Conservation (phyloP, 495 filamentous ascomycete species). For the Aspergillus coremiiformis region DNA sequence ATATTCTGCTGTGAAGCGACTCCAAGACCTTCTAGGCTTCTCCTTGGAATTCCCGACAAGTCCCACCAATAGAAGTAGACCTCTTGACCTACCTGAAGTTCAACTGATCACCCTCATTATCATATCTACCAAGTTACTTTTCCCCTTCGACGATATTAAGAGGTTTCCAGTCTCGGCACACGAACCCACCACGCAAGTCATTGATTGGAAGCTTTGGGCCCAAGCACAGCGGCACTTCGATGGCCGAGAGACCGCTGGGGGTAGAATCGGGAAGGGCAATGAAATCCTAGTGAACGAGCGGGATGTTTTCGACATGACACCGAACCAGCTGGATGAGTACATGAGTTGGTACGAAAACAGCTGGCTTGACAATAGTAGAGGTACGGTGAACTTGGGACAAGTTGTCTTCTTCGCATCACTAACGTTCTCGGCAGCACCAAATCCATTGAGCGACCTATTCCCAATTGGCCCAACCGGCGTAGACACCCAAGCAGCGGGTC, state of each 20-base stretch:
- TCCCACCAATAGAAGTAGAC: constrained; percentile 20
- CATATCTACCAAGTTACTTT: constrained; percentile 68
- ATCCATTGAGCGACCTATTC: constrained; percentile 46
- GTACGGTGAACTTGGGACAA: constrained; percentile 4
- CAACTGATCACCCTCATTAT: constrained; percentile 65
- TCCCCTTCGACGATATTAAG: constrained; percentile 61
- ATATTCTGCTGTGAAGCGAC: constrained; percentile 51
- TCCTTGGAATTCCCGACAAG: constrained; percentile 48
- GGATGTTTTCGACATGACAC: constrained; percentile 62
- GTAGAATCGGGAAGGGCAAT: constrained; percentile 29
- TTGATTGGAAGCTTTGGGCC: constrained; percentile 72
- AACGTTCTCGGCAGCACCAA: constrained; percentile 10
- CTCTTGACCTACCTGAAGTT: constrained; percentile 59
- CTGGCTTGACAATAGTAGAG: constrained; percentile 47
- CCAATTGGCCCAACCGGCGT: constrained; percentile 27
- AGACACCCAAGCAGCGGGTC: constrained; percentile 5
- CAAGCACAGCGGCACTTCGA: constrained; percentile 41
- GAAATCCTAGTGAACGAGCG: constrained; percentile 51
- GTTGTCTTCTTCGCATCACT: neutral
- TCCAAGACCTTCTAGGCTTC: constrained; percentile 50
- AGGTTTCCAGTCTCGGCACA: constrained; percentile 46
- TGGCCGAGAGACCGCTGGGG: constrained; percentile 15
- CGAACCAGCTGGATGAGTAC: constrained; percentile 67
- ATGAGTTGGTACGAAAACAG: constrained; percentile 83
- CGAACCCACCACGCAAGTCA: constrained; percentile 53